Evolutionary conservation across 768 basidiomycete species (phyloP).

Genomic region (Multifurca ochricompacta): DNA sequence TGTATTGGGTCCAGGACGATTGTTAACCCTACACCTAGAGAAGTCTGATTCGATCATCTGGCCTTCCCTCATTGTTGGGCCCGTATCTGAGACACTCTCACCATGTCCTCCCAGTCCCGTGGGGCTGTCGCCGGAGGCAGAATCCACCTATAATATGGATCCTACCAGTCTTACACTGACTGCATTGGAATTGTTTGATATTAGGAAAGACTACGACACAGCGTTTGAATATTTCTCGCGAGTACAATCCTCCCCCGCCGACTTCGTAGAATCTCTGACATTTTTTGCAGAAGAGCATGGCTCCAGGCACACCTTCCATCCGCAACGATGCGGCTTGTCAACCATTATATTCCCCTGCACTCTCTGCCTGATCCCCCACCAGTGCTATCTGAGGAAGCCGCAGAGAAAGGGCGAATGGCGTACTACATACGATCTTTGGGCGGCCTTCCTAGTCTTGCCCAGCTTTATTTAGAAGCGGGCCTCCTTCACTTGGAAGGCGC

Average conservation of each 20-base stretch:
- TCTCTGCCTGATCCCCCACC: constrained; percentile 24
- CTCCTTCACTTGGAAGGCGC: constrained; percentile 77
- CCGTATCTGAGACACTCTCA: constrained; percentile 56
- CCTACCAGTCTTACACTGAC: constrained; percentile 70
- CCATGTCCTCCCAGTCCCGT: constrained; percentile 44
- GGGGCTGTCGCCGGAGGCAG: constrained; percentile 43
- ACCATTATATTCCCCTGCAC: constrained; percentile 60
- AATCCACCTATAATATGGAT: constrained; percentile 77
- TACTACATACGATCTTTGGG: constrained; percentile 66
- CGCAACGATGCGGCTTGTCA: constrained; percentile 69
- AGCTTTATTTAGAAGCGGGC: constrained; percentile 72
- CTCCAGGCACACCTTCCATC: constrained; percentile 67
- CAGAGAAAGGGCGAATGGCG: constrained; percentile 40
- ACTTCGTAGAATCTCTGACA: neutral
- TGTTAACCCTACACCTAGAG: constrained; percentile 73
- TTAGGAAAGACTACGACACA: constrained; percentile 64
- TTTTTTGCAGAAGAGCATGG: constrained; percentile 61
- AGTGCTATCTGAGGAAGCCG: constrained; percentile 30
- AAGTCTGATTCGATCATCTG: constrained; percentile 75
- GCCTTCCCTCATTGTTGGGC: constrained; percentile 74
- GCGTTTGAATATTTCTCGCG: constrained; percentile 80
- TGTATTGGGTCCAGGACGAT: constrained; percentile 46
- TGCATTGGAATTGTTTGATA: constrained; percentile 65
- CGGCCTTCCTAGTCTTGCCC: constrained; percentile 57
- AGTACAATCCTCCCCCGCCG: constrained; percentile 26